These are phyloP conservation scores for Alternaria gaisen DNA, from an alignment of 2,329 filamentous ascomycete genomes.

Conservation along the genomic window DNA sequence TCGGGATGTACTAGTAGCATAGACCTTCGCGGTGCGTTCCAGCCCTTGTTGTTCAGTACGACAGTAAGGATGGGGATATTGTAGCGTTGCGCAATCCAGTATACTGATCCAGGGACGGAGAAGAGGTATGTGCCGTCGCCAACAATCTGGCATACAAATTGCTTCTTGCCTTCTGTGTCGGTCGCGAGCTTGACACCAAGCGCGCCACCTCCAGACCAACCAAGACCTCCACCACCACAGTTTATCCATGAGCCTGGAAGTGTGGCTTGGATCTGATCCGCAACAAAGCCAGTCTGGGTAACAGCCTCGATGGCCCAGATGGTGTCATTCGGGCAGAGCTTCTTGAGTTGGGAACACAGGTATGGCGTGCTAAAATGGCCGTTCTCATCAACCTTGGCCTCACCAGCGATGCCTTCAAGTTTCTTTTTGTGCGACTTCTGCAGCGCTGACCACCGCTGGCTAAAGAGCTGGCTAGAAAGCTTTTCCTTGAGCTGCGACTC, in stretches of 20 bases:
- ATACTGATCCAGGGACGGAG: constrained; percentile 70
- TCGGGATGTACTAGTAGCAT: constrained; percentile 72
- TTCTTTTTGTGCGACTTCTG: constrained; percentile 66
- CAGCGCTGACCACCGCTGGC: constrained; percentile 63
- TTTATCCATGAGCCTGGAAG: constrained; percentile 80
- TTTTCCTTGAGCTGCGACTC: constrained; percentile 51
- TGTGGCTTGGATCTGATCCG: constrained; percentile 74
- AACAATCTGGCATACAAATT: constrained; percentile 61
- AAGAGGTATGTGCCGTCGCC: constrained; percentile 75
- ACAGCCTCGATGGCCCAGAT: constrained; percentile 83
- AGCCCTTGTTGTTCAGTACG: constrained; percentile 75
- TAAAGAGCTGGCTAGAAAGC: constrained; percentile 54
- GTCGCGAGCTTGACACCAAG: constrained; percentile 79
- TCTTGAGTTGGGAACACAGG: constrained; percentile 64
- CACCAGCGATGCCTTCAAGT: constrained; percentile 67
- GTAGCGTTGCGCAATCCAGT: constrained; percentile 74
- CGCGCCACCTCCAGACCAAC: constrained; percentile 79
- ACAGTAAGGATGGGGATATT: constrained; percentile 72
- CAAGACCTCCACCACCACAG: constrained; percentile 80
- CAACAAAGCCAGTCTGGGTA: constrained; percentile 72
- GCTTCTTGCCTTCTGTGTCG: constrained; percentile 56
- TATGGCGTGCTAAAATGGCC: constrained; percentile 70
- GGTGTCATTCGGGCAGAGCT: constrained; percentile 68
- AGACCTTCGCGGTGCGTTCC: constrained; percentile 71
- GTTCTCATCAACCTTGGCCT: constrained; percentile 66